A percentile compares a stretch with the other conserved stretches of the same genome.
phyloP scores from a whole-genome alignment of 768 basidiomycete genomes.

The Phlegmacium glaucopus region DNA sequence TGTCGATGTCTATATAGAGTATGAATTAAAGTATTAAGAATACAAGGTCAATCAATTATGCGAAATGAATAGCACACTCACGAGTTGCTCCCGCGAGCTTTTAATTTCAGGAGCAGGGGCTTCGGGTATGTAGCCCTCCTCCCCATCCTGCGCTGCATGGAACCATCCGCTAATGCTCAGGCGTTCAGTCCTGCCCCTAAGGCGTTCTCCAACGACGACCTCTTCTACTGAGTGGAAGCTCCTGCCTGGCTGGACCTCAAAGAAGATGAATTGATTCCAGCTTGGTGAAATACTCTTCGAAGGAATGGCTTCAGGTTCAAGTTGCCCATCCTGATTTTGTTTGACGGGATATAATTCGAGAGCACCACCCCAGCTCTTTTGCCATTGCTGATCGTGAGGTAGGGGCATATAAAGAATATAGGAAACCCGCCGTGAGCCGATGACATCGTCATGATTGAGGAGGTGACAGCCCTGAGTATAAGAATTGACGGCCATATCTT shows the following conservation, averaged over 20 bases:
- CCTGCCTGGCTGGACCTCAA: conserved; percentile 89
- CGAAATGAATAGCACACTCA: conserved; percentile 39
- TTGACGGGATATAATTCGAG: conserved; percentile 87
- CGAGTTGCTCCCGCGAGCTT: conserved; percentile 91
- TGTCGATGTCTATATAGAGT: conserved; percentile 49
- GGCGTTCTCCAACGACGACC: conserved; percentile 78
- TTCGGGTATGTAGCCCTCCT: conserved; percentile 76
- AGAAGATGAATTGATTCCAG: conserved; percentile 89
- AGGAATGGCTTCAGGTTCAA: conserved; percentile 67
- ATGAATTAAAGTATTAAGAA: conserved; percentile 7
- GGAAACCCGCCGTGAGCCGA: conserved; percentile 88
- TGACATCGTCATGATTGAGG: conserved; percentile 98
- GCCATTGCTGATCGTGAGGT: conserved; percentile 72
- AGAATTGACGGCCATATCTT: conserved; percentile 93
- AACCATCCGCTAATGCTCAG: conserved; percentile 97
- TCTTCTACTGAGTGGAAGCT: conserved; percentile 98
- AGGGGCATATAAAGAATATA: conserved; percentile 97
- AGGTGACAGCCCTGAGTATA: conserved; percentile 92
- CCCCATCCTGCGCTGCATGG: conserved; percentile 87
- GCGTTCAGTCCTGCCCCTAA: conserved; percentile 65
- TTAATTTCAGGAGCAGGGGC: conserved; percentile 43
- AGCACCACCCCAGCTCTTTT: conserved; percentile 88
- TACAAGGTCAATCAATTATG: not conserved
- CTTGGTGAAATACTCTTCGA: conserved; percentile 68
- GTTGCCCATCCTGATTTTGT: conserved; percentile 53